Evolutionary conservation across 768 basidiomycete genomes (phyloP).

Genomic region (Mycena kentingensis): DNA sequence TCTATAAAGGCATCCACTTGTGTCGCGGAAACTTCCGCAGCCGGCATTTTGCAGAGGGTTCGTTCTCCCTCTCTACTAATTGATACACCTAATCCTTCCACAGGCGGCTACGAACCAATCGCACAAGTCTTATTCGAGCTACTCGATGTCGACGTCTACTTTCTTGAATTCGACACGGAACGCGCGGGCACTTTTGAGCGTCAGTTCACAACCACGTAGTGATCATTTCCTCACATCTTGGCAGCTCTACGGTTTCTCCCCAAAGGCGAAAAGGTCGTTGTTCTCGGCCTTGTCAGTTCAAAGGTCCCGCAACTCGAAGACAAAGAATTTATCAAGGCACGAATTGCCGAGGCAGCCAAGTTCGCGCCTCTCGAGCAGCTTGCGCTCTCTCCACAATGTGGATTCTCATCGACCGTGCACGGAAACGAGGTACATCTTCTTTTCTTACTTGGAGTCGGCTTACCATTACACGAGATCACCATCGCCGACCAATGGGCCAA

Average conservation of each 20-base stretch:
- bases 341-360: conserved; percentile 24
- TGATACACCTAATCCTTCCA: background rate
- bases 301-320: conserved; percentile 22
- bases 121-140: conserved; percentile 38
- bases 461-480: conserved; percentile 15
- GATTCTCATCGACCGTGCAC: conserved; percentile 22
- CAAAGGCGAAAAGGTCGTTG: conserved; percentile 23
- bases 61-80: background rate
- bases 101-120: conserved; percentile 43
- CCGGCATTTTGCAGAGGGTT: conserved; percentile 40
- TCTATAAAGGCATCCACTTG: conserved; percentile 32
- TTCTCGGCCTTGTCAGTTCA: conserved; percentile 22
- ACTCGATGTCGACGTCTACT: conserved; percentile 41
- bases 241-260: conserved; percentile 35
- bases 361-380: conserved; percentile 24
- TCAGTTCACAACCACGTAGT: background rate
- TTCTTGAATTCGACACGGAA: conserved; percentile 43
- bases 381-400: conserved; percentile 22
- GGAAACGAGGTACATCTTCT: conserved; percentile 19
- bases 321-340: conserved; percentile 17
- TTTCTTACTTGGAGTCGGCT: background rate
- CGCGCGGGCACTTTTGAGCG: conserved; percentile 43
- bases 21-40: conserved; percentile 35
- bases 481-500: conserved; percentile 24
- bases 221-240: background rate